Evolutionary conservation across 805 yeast species (phyloP), one percentile per base, ranked within the genome.

Genomic region (Starmera caribaea): DNA sequence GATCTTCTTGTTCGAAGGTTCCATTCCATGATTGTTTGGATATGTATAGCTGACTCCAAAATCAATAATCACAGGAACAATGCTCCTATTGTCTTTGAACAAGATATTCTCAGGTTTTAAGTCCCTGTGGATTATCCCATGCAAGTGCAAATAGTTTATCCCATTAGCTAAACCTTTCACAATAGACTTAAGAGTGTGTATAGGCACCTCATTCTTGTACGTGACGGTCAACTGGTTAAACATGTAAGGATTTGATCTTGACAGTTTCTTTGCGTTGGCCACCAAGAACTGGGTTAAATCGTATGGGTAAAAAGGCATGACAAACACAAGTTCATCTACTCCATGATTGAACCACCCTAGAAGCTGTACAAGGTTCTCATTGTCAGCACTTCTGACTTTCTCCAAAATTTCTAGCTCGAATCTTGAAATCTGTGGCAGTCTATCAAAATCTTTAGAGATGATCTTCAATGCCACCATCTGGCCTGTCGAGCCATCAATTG

Each of bases 51-150:
- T 53, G 17, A 64, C 65, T 0, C 73, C 74, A 40, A 68, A 58
- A 42, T 67, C 73, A 14, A 62, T 62, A n/a, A 67, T 53, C 3
- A 63, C 53, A 1, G 70, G 68, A 5, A 43, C 36, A 3, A 50
- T 42, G 26, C 2, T 21, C 10, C 51, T 49, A n/a, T 40, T 38
- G 5, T 51, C 51, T 38, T 55, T 62, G 43, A 81, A 77, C 53
- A 86, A 58, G 40, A 85, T 74, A 54, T 85, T 85, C 37, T 80
- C 86, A 1, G 92, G 88, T 57, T 92, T 92, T 47, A 90, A 78
- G 61, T 90, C 98, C 53, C 98, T 73, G 61, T 90, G 98, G 35
- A 90, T 85, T 26, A 90, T 80, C 6, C 82, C 86, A 38, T 77
- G 68, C 8, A 68, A 58, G 54, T 92, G 97, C 39, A 84, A 69